phyloP scores from a whole-genome alignment of 2,329 filamentous ascomycete genomes.

The Sordariomycetes sp. region DNA sequence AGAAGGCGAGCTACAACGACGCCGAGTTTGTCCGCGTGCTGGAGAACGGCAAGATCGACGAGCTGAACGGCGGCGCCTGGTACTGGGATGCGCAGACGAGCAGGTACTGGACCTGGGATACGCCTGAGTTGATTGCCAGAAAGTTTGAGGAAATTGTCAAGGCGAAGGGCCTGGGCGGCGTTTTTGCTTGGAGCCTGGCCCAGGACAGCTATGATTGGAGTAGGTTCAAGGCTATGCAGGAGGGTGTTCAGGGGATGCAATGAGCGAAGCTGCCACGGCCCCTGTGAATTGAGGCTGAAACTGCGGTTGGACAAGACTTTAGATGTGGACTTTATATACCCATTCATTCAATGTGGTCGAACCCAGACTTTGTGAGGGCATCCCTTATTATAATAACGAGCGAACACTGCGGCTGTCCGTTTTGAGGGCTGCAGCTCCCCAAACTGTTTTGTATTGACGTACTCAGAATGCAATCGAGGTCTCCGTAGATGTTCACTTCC shows the following conservation, averaged over 20 bases:
- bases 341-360: too few species aligned
- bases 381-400: too few species aligned
- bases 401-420: too few species aligned
- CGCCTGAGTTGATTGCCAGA: conserved; percentile 30
- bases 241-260: conserved; percentile 10
- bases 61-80: conserved; percentile 42
- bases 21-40: conserved; percentile 31
- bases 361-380: too few species aligned
- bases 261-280: too few species aligned
- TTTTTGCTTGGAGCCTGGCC: conserved; percentile 44
- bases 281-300: too few species aligned
- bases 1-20: conserved; percentile 17
- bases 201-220: conserved; percentile 35
- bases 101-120: conserved; percentile 49
- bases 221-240: conserved; percentile 32
- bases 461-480: too few species aligned
- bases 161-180: conserved; percentile 33
- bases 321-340: too few species aligned
- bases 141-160: conserved; percentile 38
- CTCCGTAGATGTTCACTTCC: too few species aligned
- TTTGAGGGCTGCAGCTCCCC: too few species aligned
- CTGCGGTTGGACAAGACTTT: too few species aligned
- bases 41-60: conserved; percentile 29
- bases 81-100: conserved; percentile 36
- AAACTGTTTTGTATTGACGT: too few species aligned